Percentiles rank a stretch among this genome's conserved stretches.
Conservation (phyloP, 768 basidiomycete species). For the Rickenella mellea region DNA sequence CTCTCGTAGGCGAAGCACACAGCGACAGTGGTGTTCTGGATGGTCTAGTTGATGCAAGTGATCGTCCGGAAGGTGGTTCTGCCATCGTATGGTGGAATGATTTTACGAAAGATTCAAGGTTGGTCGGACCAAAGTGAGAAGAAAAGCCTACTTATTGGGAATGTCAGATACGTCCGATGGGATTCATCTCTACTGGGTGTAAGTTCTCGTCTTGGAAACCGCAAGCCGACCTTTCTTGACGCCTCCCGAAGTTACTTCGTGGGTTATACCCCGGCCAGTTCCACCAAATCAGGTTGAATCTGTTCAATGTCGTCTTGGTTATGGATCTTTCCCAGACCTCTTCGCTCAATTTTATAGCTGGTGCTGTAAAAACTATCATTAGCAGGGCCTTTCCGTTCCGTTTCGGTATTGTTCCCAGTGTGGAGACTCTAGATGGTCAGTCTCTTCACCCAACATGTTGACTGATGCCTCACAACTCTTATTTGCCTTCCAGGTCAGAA, state of each 20-base stretch:
- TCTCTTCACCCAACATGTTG: constrained; percentile 2
- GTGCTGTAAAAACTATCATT: constrained; percentile 61
- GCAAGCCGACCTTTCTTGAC: constrained; percentile 3
- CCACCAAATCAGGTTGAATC: constrained; percentile 61
- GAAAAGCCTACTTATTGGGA: not conserved
- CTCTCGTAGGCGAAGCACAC: constrained; percentile 42
- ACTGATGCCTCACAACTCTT: constrained; percentile 1
- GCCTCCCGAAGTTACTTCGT: constrained; percentile 50
- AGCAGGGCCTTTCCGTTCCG: constrained; percentile 65
- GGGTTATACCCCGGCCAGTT: constrained; percentile 76
- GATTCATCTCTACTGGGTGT: constrained; percentile 41
- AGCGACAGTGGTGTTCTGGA: constrained; percentile 43
- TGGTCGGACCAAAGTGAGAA: constrained; percentile 13
- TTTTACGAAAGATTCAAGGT: constrained; percentile 73
- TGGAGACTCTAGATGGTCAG: constrained; percentile 39
- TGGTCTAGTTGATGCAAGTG: constrained; percentile 86
- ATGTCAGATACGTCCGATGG: constrained; percentile 41
- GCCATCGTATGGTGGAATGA: constrained; percentile 88
- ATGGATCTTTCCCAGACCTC: constrained; percentile 66
- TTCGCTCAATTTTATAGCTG: constrained; percentile 53
- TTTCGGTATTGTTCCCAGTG: constrained; percentile 77
- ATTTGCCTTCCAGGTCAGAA: constrained; percentile 33
- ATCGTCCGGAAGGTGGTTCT: constrained; percentile 67
- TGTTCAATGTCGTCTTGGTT: constrained; percentile 76
- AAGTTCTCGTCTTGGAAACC: constrained; percentile 12